phyloP scores from a whole-genome alignment of 2,329 filamentous ascomycete species.

The Rugonectria rugulosa region DNA sequence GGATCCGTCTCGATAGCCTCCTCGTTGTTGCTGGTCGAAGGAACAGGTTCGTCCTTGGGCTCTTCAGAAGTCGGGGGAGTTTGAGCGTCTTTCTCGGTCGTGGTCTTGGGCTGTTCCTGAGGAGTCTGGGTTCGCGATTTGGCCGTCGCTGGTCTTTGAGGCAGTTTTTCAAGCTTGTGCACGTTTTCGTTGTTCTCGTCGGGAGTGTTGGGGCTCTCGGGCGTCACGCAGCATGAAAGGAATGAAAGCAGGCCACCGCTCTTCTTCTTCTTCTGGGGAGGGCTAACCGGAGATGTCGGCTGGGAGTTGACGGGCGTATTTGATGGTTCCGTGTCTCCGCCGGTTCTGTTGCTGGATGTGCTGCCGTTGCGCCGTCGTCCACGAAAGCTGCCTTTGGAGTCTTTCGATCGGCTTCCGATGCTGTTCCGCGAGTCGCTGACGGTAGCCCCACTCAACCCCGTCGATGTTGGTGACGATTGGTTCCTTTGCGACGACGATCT shows the following conservation, averaged over 20 bases:
- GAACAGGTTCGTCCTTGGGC: slow-evolving; percentile 53
- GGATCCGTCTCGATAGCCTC: slow-evolving; percentile 52
- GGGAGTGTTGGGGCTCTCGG: slow-evolving; percentile 64
- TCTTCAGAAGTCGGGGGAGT: slow-evolving; percentile 46
- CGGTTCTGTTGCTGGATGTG: slow-evolving; percentile 69
- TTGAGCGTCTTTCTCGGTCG: slow-evolving; percentile 59
- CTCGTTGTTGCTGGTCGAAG: slow-evolving; percentile 56
- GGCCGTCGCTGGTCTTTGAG: slow-evolving; percentile 61
- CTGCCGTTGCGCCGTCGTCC: slow-evolving; percentile 72
- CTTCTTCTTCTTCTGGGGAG: slow-evolving; percentile 62
- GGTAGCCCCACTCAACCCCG: slow-evolving; percentile 67
- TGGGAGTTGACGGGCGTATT: slow-evolving; percentile 58
- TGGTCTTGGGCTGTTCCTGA: slow-evolving; percentile 55
- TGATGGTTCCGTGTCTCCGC: slow-evolving; percentile 60
- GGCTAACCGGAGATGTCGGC: slow-evolving; percentile 59
- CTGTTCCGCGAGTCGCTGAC: slow-evolving; percentile 67
- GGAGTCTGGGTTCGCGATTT: slow-evolving; percentile 62
- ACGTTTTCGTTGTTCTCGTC: slow-evolving; percentile 63
- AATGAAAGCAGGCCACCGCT: slow-evolving; percentile 65
- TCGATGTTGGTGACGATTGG: slow-evolving; percentile 66
- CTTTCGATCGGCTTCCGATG: slow-evolving; percentile 70
- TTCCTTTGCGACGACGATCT: slow-evolving; percentile 68
- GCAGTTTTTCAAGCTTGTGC: slow-evolving; percentile 66
- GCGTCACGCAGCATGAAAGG: slow-evolving; percentile 72
- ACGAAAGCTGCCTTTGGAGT: slow-evolving; percentile 70